phyloP scores from a whole-genome alignment of 2,329 filamentous ascomycete species.

The Colletotrichum sp. region DNA sequence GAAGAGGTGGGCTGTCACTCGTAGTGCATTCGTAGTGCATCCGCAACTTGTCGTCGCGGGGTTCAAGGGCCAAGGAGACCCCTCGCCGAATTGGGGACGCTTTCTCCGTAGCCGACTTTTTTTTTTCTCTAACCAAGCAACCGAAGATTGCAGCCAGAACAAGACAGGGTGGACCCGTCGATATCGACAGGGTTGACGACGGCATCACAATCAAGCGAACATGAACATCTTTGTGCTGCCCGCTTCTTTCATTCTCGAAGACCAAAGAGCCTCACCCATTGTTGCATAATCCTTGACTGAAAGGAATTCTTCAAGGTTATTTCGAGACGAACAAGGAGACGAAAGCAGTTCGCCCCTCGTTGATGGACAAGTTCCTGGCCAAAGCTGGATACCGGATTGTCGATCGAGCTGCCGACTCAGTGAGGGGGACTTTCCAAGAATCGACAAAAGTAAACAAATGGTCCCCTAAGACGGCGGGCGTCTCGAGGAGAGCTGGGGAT shows the following conservation, averaged over 20 bases:
- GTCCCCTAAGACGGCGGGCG: slow-evolving; percentile 12
- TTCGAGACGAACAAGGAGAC: background rate
- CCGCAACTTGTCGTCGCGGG: slow-evolving; percentile 5
- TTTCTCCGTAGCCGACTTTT: slow-evolving; percentile 1
- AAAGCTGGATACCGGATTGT: background rate
- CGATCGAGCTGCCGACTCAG: background rate
- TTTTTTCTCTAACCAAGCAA: slow-evolving; percentile 13
- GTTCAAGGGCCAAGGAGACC: background rate
- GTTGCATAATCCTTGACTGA: background rate
- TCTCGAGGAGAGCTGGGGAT: slow-evolving; percentile 12
- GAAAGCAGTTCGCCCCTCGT: background rate
- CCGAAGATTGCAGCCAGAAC: slow-evolving; percentile 5
- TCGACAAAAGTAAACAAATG: slow-evolving; percentile 19
- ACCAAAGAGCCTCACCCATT: background rate
- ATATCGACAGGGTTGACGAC: slow-evolving; percentile 20
- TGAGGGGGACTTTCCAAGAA: slow-evolving; percentile 3
- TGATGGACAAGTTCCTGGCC: background rate
- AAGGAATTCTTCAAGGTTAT: slow-evolving; percentile 12
- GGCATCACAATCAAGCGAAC: slow-evolving; percentile 2
- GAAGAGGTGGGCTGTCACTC: slow-evolving; percentile 3
- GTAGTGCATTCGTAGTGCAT: background rate
- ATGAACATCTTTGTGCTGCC: background rate
- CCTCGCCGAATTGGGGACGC: background rate
- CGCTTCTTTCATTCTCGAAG: background rate
- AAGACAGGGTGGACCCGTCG: slow-evolving; percentile 4